phyloP scores from a whole-genome alignment of 352 stramenopile species.

The Pythium utonaiense region DNA sequence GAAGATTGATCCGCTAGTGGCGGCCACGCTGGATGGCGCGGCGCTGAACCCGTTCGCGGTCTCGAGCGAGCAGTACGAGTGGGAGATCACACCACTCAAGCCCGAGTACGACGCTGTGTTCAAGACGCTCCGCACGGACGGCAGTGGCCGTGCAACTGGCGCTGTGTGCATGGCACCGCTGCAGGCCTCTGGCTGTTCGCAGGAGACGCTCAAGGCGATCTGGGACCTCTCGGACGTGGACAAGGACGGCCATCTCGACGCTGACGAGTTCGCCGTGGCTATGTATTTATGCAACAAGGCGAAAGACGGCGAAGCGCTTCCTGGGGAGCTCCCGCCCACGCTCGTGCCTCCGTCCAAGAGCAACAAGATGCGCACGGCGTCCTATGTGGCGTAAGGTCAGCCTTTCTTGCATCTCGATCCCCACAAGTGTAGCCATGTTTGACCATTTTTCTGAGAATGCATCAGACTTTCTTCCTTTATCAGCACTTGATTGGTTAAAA shows the following conservation, averaged over 20 bases:
- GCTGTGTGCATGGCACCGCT: slow-evolving; percentile 79
- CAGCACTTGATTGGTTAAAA: not conserved
- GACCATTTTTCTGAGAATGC: not conserved
- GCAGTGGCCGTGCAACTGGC: slow-evolving; percentile 48
- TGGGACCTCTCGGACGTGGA: slow-evolving; percentile 91
- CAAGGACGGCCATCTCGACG: slow-evolving; percentile 85
- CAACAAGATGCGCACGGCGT: slow-evolving; percentile 18
- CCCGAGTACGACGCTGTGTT: slow-evolving; percentile 84
- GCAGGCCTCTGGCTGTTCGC: slow-evolving; percentile 53
- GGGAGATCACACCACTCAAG: slow-evolving; percentile 70
- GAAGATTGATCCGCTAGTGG: slow-evolving; percentile 8
- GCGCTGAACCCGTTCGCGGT: slow-evolving; percentile 34
- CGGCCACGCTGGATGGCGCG: slow-evolving; percentile 6
- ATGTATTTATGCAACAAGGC: slow-evolving; percentile 84
- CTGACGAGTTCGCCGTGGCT: slow-evolving; percentile 88
- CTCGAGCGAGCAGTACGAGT: slow-evolving; percentile 31
- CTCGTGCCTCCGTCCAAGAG: slow-evolving; percentile 59
- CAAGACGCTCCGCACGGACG: slow-evolving; percentile 56
- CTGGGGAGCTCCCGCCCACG: slow-evolving; percentile 43
- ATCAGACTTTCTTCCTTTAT: not conserved
- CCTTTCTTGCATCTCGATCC: too few relatives aligned
- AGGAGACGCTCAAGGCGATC: slow-evolving; percentile 78
- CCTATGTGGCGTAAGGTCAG: slow-evolving; percentile 14
- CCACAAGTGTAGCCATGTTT: not conserved
- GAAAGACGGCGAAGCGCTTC: slow-evolving; percentile 72